phyloP scores from a whole-genome alignment of 805 yeast species.

The Saccharomycopsis sp. region DNA sequence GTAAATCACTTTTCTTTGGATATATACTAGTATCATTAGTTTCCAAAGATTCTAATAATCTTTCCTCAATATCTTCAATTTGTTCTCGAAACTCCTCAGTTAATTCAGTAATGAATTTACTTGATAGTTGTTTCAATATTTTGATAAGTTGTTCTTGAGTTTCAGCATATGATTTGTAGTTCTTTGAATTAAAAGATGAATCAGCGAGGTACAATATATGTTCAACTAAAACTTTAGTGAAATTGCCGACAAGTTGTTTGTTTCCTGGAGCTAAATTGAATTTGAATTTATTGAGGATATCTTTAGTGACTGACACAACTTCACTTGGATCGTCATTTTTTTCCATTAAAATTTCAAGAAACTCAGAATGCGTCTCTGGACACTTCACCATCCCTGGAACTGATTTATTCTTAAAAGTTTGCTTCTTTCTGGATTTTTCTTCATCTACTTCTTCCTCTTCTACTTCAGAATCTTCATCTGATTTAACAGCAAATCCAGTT shows the following conservation, averaged over 20 bases:
- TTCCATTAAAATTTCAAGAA: slow-evolving; percentile 31
- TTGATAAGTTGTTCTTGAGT: slow-evolving; percentile 38
- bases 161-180: slow-evolving; percentile 31
- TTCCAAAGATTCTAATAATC: slow-evolving; percentile 32
- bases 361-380: slow-evolving; percentile 42
- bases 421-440: slow-evolving; percentile 30
- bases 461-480: slow-evolving; percentile 35
- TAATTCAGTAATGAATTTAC: slow-evolving; percentile 55
- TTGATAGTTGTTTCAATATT: slow-evolving; percentile 51
- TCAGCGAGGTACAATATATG: slow-evolving; percentile 49
- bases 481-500: no score
- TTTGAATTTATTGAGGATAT: slow-evolving; percentile 54
- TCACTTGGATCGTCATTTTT: slow-evolving; percentile 30
- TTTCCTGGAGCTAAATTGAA: slow-evolving; percentile 80
- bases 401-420: slow-evolving; percentile 10
- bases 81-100: slow-evolving; percentile 56
- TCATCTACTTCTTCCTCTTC: slow-evolving; percentile 31
- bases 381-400: slow-evolving; percentile 30
- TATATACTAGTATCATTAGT: slow-evolving; percentile 25
- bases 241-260: slow-evolving; percentile 59
- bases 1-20: slow-evolving; percentile 47
- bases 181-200: slow-evolving; percentile 27
- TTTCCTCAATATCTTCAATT: slow-evolving; percentile 46
- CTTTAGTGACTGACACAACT: slow-evolving; percentile 44
- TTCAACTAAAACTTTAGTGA: slow-evolving; percentile 56